Conservation (phyloP, 1,284 basidiomycete genomes). For the Sphaerobolus stellatus region DNA sequence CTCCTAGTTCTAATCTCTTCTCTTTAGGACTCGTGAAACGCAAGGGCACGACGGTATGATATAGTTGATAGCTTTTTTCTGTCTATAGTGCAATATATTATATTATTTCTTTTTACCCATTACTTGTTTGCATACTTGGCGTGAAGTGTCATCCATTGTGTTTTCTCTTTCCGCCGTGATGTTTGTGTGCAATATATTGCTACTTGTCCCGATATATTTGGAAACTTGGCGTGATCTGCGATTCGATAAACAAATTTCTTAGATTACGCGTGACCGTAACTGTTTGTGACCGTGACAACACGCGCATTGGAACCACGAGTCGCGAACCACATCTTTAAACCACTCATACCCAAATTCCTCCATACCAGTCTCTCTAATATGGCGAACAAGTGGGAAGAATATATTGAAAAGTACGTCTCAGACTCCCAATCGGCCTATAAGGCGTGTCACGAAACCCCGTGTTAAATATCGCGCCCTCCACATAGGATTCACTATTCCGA, state of each 20-base stretch:
- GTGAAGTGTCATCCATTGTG: background rate
- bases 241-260: background rate
- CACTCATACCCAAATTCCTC: background rate
- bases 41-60: background rate
- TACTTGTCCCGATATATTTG: background rate
- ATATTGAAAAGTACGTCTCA: conserved; percentile 54
- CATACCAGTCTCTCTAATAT: background rate
- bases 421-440: conserved; percentile 12
- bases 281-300: background rate
- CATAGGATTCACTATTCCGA: conserved; percentile 80
- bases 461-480: conserved; percentile 28
- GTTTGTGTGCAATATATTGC: too few species aligned
- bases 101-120: background rate
- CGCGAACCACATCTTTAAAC: background rate
- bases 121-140: background rate
- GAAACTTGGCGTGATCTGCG: background rate
- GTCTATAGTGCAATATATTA: background rate
- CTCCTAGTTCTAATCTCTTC: background rate
- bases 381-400: conserved; percentile 31
- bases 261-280: background rate
- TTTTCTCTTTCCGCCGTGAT: too few species aligned
- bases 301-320: background rate
- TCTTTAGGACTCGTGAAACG: background rate
- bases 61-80: background rate
- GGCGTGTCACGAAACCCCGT: conserved; percentile 9